Conservation (phyloP, 371 early-diverging fungal species). For the Rhizopus microsporus region DNA sequence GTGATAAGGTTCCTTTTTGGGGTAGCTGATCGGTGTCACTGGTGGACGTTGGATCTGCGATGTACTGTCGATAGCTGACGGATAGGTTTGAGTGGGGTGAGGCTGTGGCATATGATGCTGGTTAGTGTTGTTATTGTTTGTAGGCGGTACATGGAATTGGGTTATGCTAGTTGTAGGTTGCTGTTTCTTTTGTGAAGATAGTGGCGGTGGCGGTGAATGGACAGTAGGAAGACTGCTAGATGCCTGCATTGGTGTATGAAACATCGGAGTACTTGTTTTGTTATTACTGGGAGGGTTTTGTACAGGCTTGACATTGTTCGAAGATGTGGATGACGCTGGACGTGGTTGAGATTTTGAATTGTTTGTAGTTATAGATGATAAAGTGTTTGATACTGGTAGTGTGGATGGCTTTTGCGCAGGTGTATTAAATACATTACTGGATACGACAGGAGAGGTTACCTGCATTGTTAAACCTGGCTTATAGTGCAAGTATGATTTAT, state of each 20-base stretch:
- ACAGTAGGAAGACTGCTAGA: background rate
- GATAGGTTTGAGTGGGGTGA: background rate
- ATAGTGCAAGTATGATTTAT: background rate
- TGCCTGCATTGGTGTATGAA: background rate
- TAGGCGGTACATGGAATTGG: too few relatives aligned
- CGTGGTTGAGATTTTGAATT: slow-evolving; percentile 10
- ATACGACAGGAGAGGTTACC: background rate
- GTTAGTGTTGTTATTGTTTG: background rate
- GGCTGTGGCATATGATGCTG: background rate
- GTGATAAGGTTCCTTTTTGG: background rate
- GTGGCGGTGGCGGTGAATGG: background rate
- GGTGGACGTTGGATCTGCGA: too few relatives aligned
- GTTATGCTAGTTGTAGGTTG: background rate
- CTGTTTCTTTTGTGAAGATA: background rate
- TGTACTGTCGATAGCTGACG: background rate
- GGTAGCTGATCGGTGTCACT: too few relatives aligned
- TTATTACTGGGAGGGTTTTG: background rate
- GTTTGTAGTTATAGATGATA: slow-evolving; percentile 2
- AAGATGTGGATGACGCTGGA: slow-evolving; percentile 7
- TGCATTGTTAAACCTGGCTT: slow-evolving; percentile 11
- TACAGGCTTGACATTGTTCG: background rate
- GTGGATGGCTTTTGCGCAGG: slow-evolving; percentile 2
- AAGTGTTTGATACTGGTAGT: slow-evolving; percentile 1
- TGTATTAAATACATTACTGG: background rate
- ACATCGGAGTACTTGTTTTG: background rate